Evolutionary conservation across 2,329 filamentous ascomycete genomes (phyloP), one percentile per base, ranked within the genome.

Genomic region (Coniochaeta hoffmannii): DNA sequence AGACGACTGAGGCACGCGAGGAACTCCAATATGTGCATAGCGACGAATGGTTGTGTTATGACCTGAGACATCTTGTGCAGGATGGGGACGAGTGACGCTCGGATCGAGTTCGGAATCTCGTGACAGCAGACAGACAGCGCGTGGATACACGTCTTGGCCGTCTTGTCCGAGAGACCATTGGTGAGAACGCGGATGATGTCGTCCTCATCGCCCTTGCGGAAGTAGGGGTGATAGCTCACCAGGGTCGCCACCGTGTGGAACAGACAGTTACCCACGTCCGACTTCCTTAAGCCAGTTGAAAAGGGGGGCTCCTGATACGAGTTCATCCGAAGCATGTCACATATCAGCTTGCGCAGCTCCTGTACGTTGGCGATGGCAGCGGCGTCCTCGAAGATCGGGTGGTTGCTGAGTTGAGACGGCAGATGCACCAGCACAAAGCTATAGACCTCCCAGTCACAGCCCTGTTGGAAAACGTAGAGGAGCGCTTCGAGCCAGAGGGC

Each of bases 11-110:
- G 79, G 52, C 90, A 87, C 10, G 90, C 89, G n/a, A 99, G 76
- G 65, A 99, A 97, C 66, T 99, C 94, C 52, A 99, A 77, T 58
- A 99, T 96, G 66, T 99, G 94, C 58, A 97, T 88, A 10, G 93
- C 91, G 34, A 97, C 88, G 56, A 92, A 85, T 7, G 90, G 86
- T 64, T 96, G 92, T 1, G 94, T 97, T 65, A 99, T 96, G 65
- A 97, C 95, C 63, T 92, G 90, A 1, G 92, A 88, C 89, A 99
- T 96, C 67, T 90, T 93, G 64, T 92, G 88, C 55, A 99, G 78
- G 61, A 97, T 90, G 49, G 85, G 88, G 49, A 93, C 88, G 58
- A 97, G 78, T 19, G 86, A 87, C 67, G 93, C 96, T 66, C 88
- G 90, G 53, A 92, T 89, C 12, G 93, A 93, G 17, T 88, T 80